These are phyloP conservation scores for Brassica incana DNA, from an alignment of 345 rosid species.

Conservation along the genomic window DNA sequence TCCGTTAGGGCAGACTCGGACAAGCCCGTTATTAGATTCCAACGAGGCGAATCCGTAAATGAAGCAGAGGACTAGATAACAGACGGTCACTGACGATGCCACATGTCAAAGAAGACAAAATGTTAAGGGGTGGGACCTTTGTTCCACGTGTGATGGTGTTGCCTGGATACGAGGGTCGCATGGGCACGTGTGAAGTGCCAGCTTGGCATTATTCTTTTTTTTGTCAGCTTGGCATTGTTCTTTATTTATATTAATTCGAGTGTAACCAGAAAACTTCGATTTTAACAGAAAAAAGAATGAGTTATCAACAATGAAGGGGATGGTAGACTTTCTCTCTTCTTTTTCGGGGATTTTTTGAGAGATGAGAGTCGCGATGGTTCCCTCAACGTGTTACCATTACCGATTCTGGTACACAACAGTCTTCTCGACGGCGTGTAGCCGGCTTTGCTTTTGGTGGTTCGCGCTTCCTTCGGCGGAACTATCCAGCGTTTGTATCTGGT, in stretches of 20 bases:
- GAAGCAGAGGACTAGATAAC: conserved; percentile 24
- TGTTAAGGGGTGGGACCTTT: conserved; percentile 9
- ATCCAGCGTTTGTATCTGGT: too few species aligned
- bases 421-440: too few species aligned
- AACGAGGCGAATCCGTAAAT: conserved; percentile 36
- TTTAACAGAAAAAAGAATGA: background rate
- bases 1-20: conserved; percentile 23
- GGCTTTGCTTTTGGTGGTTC: too few species aligned
- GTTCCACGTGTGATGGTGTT: conserved; percentile 40
- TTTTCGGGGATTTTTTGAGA: too few species aligned
- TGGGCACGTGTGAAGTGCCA: conserved; percentile 45
- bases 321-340: too few species aligned
- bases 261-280: background rate
- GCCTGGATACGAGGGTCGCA: conserved; percentile 40
- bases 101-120: conserved; percentile 34
- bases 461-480: too few species aligned
- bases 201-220: conserved; percentile 28
- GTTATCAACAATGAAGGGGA: too few species aligned
- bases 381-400: too few species aligned
- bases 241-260: background rate
- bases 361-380: too few species aligned
- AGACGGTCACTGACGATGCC: conserved; percentile 32
- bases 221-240: background rate
- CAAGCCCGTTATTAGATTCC: conserved; percentile 29
- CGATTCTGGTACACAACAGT: too few species aligned